Percentiles rank a stretch among this genome's conserved stretches.
These are phyloP conservation scores for Fusarium equiseti DNA, from an alignment of 2,329 filamentous ascomycete species.

Conservation along the genomic window DNA sequence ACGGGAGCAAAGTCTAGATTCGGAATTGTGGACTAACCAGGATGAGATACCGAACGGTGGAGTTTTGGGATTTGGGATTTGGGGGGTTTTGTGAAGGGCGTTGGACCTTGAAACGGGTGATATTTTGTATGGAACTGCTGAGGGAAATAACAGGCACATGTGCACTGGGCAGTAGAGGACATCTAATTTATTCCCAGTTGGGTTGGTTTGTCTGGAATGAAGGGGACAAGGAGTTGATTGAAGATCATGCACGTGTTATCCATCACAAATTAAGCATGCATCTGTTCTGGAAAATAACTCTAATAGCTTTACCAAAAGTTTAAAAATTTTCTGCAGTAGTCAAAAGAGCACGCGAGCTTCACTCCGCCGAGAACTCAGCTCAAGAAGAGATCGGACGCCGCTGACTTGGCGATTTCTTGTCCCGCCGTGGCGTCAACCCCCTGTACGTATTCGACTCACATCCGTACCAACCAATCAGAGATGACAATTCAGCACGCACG, in stretches of 20 bases:
- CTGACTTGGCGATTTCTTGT: constrained; percentile 29
- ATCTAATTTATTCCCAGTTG: neutral
- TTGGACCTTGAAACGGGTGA: neutral
- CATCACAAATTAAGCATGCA: constrained; percentile 12
- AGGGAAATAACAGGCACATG: neutral
- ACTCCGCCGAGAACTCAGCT: constrained; percentile 27
- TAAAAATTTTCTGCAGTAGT: constrained; percentile 19
- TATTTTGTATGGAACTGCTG: neutral
- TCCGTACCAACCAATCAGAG: constrained; percentile 6
- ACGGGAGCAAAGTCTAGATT: constrained; percentile 20
- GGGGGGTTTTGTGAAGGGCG: neutral
- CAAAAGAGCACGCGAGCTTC: constrained; percentile 21
- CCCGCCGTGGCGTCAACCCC: constrained; percentile 22
- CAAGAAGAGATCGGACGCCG: neutral
- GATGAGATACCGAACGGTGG: constrained; percentile 35
- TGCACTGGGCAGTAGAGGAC: neutral
- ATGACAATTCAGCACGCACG: constrained; percentile 6
- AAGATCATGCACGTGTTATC: constrained; percentile 10
- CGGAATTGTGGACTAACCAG: constrained; percentile 19
- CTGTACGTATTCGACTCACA: neutral
- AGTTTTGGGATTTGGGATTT: neutral
- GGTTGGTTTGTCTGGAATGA: neutral
- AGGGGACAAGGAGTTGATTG: neutral
- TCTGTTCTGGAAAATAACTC: constrained; percentile 7
- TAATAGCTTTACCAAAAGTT: constrained; percentile 7